Base-by-base conservation (phyloP, 345 rosid species). In the Eucalyptus cloeziana region DNA sequence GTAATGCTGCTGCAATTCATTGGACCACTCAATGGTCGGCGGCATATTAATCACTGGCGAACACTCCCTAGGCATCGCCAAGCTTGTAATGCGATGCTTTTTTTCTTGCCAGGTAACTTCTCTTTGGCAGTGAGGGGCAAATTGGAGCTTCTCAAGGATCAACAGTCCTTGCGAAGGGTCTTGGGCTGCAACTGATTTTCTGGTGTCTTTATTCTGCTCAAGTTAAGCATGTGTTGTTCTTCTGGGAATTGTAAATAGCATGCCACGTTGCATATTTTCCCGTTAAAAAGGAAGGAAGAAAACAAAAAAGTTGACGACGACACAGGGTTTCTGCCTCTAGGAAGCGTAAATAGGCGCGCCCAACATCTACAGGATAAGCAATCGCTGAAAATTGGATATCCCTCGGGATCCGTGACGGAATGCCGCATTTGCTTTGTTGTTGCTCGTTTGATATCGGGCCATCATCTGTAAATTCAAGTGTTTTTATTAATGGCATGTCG, bases 401-500 rank as follows among this genome's bases (percentile, higher is more conserved):
- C 19, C 62, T 30, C 37, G 4, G 33, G 16, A 62, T 62, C 71
- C 8, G 14, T n/a, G 62, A 56, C 62, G 1, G 62, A 56, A 56
- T 56, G 13, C 30, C 30, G 0, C 62, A 56, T 1, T 30, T 30
- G 0, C 37, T 30, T 30, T 14, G 14, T 62, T 0, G 31, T 13
- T 25, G 14, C 37, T 62, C 31, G 71, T 62, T 62, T 30, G 71
- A 30, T 30, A 2, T 62, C 7, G 31, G 71, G 69, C 31, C 17
- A 62, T 5, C 33, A 0, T 25, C 33, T n/a, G 71, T 30, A 62
- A 62, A 62, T 62, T 62, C 0, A 11, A 62, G 71, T 62, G 33
- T 62, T 30, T 30, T 62, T 30, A 7, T n/a, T 62, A 0, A 62
- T 62, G 1, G 16, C 37, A 4, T 13, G 71, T 62, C 37, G 19